These are phyloP conservation scores for Glutinoglossum americanum DNA, from an alignment of 495 filamentous ascomycete species.

Conservation along the genomic window DNA sequence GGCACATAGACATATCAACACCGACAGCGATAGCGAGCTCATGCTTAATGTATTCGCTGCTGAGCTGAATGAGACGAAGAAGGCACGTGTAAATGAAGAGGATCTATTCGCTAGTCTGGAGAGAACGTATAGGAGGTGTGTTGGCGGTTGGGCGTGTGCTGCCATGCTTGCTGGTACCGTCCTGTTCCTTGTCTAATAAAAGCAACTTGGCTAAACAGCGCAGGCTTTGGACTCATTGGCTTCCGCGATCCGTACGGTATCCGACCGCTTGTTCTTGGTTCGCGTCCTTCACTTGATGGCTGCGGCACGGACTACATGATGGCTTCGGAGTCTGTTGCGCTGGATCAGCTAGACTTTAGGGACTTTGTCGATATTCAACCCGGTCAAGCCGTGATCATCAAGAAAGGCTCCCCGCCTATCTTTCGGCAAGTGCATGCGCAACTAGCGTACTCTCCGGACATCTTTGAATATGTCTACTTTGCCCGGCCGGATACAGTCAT, in stretches of 20 bases:
- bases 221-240: slow-evolving; percentile 66
- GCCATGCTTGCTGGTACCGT: slow-evolving; percentile 67
- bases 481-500: slow-evolving; percentile 79
- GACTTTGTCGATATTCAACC: slow-evolving; percentile 70
- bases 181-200: background rate
- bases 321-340: slow-evolving; percentile 86
- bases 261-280: slow-evolving; percentile 68
- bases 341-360: slow-evolving; percentile 68
- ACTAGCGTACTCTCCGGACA: slow-evolving; percentile 68
- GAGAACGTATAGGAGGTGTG: slow-evolving; percentile 54
- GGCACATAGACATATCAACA: slow-evolving; percentile 90
- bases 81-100: slow-evolving; percentile 78
- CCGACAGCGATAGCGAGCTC: slow-evolving; percentile 81
- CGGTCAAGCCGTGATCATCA: slow-evolving; percentile 82
- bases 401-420: slow-evolving; percentile 56
- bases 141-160: slow-evolving; percentile 73
- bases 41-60: slow-evolving; percentile 93
- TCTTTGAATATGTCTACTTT: slow-evolving; percentile 82
- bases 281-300: slow-evolving; percentile 40
- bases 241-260: slow-evolving; percentile 86
- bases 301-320: slow-evolving; percentile 84
- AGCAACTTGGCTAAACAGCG: slow-evolving; percentile 6
- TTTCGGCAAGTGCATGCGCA: slow-evolving; percentile 55
- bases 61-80: slow-evolving; percentile 86
- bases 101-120: slow-evolving; percentile 66